Base-by-base conservation (phyloP, 768 basidiomycete species). In the Leucosporidium scottii region DNA sequence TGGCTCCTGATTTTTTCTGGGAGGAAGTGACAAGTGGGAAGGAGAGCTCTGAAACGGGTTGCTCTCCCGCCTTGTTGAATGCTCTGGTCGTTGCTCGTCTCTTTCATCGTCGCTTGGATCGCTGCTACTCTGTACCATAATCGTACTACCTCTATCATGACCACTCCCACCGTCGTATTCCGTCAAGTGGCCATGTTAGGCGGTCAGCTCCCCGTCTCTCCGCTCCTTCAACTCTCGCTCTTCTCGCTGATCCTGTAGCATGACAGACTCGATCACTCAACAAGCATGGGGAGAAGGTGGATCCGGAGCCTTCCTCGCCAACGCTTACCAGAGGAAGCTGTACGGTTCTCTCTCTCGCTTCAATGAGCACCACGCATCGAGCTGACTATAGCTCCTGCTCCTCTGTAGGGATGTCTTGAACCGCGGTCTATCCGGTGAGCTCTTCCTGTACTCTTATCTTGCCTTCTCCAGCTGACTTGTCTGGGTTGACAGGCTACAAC, bases 261-360 rank as follows among this genome's bases (percentile, higher is more conserved):
- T 1, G 0, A 8, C 65, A 73, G 72, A 73, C 51, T 73, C 72
- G 30, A 73, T 73, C 50, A 73, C 72, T 8, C 72, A 73, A 54
- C 65, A 65, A 0, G 17, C 56, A 1, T 73, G 72, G 72, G 48
- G 61, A 18, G 47, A 60, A 1, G 66, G 64, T 10, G 72, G 72
- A 30, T 55, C 61, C 10, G 68, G 72, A 1, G 64, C 72, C 0
- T 49, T 36, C 13, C 53, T 73, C 31, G 64, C 66, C 9, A 62
- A 70, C 36, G 49, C 31, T n/a, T 73, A 65, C 27, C 72, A 73
- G 61, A n/a, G 72, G 18, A 69, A 73, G 34, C 57, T 69, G 72
- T 73, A 25, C 50, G 66, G 21, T 18, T 20, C 50, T 34, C n/a
- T 1, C 7, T 6, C 21, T 8, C 15, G 36, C 10, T 34, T 23